Base-by-base conservation (phyloP, 2,329 filamentous ascomycete species). In the Colletotrichum lini region DNA sequence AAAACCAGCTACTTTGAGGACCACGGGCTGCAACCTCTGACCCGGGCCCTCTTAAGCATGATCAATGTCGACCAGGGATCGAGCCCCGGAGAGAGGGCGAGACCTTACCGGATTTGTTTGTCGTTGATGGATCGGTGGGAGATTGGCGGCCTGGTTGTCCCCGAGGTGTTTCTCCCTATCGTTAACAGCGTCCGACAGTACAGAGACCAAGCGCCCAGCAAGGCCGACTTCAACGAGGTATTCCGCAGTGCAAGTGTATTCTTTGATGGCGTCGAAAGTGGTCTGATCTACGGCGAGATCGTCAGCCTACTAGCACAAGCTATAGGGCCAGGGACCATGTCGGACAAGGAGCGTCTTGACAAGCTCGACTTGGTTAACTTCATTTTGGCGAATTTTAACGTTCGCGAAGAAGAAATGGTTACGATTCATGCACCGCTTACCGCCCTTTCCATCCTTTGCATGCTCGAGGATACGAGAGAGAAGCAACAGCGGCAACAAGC, bases 111-210 rank as follows among this genome's bases (percentile, higher is more conserved):
- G 67, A 94, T 98, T 73, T 97, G 95, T 77, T 87, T 98, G 2
- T 98, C 97, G 18, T 85, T 99, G 63, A 98, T 99, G 96, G 96
- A 99, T 82, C 91, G 95, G 70, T 98, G 95, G 95, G 96, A 99
- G 80, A 96, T 99, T 74, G 96, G 96, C 40, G 94, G 94, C 1
- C 86, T 96, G 21, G 91, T 99, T 57, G 92, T 98, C 2, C 94
- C 95, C 0, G 92, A 94, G 72, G 89, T 98, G 16, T 98, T 99
- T 78, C 85, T 98, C 16, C 93, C 95, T 4, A 91, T 96, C 35
- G 89, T 99, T 76, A 88, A 92, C 78, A 97, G 92, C 76, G 92
- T 97, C 47, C 91, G 92, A 74, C 84, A 86, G 56, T 98, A 95
- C 82, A 92, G 95, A 80, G 83, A 85, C 35, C 85, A 84, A 62